Evolutionary conservation across 2,329 filamentous ascomycete genomes (phyloP), one percentile per base, ranked within the genome.

Genomic region (Trichoderma gracile): DNA sequence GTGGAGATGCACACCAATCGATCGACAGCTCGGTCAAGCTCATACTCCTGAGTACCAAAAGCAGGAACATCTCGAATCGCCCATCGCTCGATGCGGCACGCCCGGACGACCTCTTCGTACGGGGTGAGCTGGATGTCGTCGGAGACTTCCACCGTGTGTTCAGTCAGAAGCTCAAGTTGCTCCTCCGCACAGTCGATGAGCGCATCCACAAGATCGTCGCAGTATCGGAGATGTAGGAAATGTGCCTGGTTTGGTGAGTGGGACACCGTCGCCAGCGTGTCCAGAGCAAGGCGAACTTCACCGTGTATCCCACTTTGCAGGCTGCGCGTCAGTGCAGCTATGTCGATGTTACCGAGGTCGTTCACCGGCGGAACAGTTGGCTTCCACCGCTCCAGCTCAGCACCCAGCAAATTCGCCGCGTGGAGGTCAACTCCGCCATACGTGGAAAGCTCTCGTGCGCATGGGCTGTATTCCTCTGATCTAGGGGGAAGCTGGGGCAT

Each of bases 141-240:
- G 0, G 92, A 95, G 0, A 96, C 88, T 72, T 97, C 92, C 5
- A 87, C 86, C 1, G 92, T 89, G 73, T 94, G 88, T 68, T 97
- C 92, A 0, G 89, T 89, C n/a, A 99, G 82, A 12, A 91, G 75
- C 45, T 97, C 92, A 25, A 94, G 80, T 74, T 97, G 92, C 14
- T 93, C 90, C 75, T 97, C 93, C 1, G 92, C 95, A 73, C 92
- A 97, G 69, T 98, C 95, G 40, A 97, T 81, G 58, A 99, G 78
- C 0, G 90, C 89, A 66, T 98, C 95, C 19, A 97, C 84, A 64
- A 99, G 78, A 73, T 98, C 95, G 64, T 97, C 93, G 72, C 92
- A 96, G 62, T 86, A 86, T 64, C 87, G 82, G 46, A 97, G 79
- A 47, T 87, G 83, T 21, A 89, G 78, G 47, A 88, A 86, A 19